These are phyloP conservation scores for Trichoderma aggressivum DNA, from an alignment of 2,329 filamentous ascomycete species.

Conservation along the genomic window DNA sequence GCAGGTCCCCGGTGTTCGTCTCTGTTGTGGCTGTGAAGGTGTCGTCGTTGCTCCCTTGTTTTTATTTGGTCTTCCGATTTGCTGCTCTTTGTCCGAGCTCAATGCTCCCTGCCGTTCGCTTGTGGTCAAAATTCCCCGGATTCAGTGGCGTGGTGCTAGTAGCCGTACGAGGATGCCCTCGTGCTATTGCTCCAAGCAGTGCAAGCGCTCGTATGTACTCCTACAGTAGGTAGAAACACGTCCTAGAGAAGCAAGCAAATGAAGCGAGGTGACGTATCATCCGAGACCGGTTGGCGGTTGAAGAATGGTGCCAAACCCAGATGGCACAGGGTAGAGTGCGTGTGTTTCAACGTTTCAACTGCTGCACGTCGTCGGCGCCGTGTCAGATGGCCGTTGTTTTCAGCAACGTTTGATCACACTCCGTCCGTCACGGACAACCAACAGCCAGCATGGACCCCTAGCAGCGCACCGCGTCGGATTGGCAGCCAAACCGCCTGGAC, in stretches of 20 bases:
- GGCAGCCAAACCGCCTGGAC: neutral
- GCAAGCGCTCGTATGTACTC: neutral
- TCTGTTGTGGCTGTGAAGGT: neutral
- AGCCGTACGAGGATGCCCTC: neutral
- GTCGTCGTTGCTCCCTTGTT: neutral
- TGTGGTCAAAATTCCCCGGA: neutral
- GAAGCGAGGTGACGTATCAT: constrained; percentile 6
- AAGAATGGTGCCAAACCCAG: neutral
- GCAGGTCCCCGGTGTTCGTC: neutral
- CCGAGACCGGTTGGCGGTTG: neutral
- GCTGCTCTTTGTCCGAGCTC: neutral
- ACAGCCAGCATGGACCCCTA: neutral
- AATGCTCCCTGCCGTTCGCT: neutral
- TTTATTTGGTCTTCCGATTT: neutral
- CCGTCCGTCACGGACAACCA: neutral
- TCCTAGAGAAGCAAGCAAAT: neutral
- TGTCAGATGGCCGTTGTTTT: neutral
- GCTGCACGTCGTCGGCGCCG: constrained; percentile 4
- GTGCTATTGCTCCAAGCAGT: neutral
- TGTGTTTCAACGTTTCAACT: neutral
- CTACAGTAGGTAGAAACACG: neutral
- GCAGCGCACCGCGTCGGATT: neutral
- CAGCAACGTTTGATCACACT: neutral
- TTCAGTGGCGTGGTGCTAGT: neutral
- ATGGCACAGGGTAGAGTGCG: neutral